Evolutionary conservation across 176 grass and related monocot genomes (phyloP).

Genomic region (Oryza punctata): DNA sequence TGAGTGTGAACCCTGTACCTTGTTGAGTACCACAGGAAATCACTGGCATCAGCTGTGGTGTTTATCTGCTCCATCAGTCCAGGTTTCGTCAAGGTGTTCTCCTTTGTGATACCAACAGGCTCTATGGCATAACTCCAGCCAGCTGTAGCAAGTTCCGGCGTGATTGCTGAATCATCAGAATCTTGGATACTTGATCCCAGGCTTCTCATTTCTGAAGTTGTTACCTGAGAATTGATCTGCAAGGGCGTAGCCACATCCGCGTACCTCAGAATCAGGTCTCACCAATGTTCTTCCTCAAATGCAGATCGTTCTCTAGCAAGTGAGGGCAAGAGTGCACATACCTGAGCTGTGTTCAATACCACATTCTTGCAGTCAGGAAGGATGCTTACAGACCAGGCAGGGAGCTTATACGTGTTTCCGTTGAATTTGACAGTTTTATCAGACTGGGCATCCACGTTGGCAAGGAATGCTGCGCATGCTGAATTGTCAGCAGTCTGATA

Average conservation of each 20-base stretch:
- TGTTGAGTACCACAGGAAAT: conserved; percentile 97
- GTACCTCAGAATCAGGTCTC: not conserved
- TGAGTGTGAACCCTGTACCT: conserved; percentile 51
- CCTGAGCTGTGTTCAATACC: conserved; percentile 89
- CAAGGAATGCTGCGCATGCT: conserved; percentile 86
- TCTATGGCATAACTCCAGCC: conserved; percentile 82
- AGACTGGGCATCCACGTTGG: conserved; percentile 70
- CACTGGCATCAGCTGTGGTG: conserved; percentile 93
- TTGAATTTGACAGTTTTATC: conserved; percentile 89
- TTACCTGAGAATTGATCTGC: conserved; percentile 77
- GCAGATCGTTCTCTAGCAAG: not conserved
- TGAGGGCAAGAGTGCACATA: conserved; percentile 20
- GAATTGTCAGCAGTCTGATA: conserved; percentile 60
- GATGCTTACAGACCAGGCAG: conserved; percentile 96
- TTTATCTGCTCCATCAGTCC: conserved; percentile 96
- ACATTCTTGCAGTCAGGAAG: conserved; percentile 99
- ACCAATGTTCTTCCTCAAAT: conserved; percentile 10
- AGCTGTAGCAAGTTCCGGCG: conserved; percentile 47
- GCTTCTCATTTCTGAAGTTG: conserved; percentile 57
- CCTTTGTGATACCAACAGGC: conserved; percentile 87
- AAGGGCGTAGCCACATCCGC: not conserved
- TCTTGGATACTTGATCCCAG: conserved; percentile 47
- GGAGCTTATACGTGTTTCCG: conserved; percentile 72
- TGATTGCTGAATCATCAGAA: conserved; percentile 38
- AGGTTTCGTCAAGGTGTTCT: conserved; percentile 62